A percentile compares a stretch with the other conserved stretches of the same genome.
These are phyloP conservation scores for Aspergillus felis DNA, from an alignment of 2,329 filamentous ascomycete genomes.

Conservation along the genomic window DNA sequence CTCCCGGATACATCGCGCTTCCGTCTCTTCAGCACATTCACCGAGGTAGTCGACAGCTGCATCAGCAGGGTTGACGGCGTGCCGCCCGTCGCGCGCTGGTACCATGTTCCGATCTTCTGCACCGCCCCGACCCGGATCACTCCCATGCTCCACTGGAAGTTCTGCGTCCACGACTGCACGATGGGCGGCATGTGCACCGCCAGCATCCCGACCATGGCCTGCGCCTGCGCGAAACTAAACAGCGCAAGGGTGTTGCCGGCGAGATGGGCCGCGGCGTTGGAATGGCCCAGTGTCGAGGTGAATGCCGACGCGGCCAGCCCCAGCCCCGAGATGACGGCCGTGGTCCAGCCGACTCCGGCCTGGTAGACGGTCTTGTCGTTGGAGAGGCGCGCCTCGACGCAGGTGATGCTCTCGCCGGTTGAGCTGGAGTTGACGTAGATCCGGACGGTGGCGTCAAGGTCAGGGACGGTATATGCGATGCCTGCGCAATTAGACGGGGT, in stretches of 20 bases:
- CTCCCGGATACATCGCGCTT: constrained; percentile 37
- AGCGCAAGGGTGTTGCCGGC: constrained; percentile 87
- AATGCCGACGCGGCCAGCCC: constrained; percentile 80
- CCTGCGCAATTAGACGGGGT: constrained; percentile 34
- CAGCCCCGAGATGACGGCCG: constrained; percentile 79
- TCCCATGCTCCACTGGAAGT: constrained; percentile 97
- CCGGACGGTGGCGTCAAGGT: constrained; percentile 79
- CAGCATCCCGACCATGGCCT: constrained; percentile 84
- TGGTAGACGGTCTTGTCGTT: constrained; percentile 91
- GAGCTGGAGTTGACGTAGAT: constrained; percentile 72
- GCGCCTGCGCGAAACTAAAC: constrained; percentile 89
- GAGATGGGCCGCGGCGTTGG: constrained; percentile 89
- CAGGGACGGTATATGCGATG: constrained; percentile 84
- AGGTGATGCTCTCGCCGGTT: constrained; percentile 66
- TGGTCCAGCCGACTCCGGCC: constrained; percentile 80
- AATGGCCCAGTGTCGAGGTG: constrained; percentile 82
- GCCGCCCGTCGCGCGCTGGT: constrained; percentile 86
- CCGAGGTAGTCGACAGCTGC: constrained; percentile 67
- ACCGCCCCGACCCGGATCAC: constrained; percentile 83
- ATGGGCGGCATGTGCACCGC: constrained; percentile 81
- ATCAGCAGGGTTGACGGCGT: constrained; percentile 74
- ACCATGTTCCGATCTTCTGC: constrained; percentile 87
- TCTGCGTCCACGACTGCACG: constrained; percentile 88
- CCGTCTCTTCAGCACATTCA: constrained; percentile 68
- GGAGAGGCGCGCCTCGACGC: constrained; percentile 79